These are phyloP conservation scores for Orbilia javanica DNA, from an alignment of 2,329 filamentous ascomycete species.

Conservation along the genomic window DNA sequence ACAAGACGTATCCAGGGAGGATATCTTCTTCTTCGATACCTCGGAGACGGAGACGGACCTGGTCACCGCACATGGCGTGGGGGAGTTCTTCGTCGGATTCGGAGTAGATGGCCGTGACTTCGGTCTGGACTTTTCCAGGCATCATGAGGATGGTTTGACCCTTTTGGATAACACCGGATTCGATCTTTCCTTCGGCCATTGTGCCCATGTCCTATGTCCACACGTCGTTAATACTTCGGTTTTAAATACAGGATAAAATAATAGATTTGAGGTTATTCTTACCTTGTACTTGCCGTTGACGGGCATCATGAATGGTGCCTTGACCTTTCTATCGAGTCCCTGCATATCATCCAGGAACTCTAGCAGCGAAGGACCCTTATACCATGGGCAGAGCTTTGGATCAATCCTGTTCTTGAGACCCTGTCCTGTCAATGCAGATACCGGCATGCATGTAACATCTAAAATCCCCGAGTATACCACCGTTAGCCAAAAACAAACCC, in stretches of 20 bases:
- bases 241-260: not conserved
- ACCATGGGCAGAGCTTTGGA: slow-evolving; percentile 82
- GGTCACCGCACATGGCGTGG: slow-evolving; percentile 89
- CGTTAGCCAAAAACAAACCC: slow-evolving; percentile 32
- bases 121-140: slow-evolving; percentile 87
- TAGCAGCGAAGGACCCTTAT: slow-evolving; percentile 87
- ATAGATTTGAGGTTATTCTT: not conserved
- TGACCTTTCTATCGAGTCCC: slow-evolving; percentile 92
- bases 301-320: slow-evolving; percentile 99
- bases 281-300: slow-evolving; percentile 89
- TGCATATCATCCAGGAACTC: slow-evolving; percentile 97
- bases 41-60: slow-evolving; percentile 89
- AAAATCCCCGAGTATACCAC: slow-evolving; percentile 5
- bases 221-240: not conserved
- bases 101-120: slow-evolving; percentile 87
- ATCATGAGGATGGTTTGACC: slow-evolving; percentile 88
- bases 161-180: slow-evolving; percentile 94
- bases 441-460: slow-evolving; percentile 94
- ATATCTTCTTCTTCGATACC: slow-evolving; percentile 98
- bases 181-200: slow-evolving; percentile 96
- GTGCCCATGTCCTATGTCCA: slow-evolving; percentile 86
- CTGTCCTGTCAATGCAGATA: slow-evolving; percentile 86
- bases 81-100: slow-evolving; percentile 94
- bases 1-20: slow-evolving; percentile 92
- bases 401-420: slow-evolving; percentile 91